Conservation (phyloP, 2,329 filamentous ascomycete species). For the Botrytis medusae region DNA sequence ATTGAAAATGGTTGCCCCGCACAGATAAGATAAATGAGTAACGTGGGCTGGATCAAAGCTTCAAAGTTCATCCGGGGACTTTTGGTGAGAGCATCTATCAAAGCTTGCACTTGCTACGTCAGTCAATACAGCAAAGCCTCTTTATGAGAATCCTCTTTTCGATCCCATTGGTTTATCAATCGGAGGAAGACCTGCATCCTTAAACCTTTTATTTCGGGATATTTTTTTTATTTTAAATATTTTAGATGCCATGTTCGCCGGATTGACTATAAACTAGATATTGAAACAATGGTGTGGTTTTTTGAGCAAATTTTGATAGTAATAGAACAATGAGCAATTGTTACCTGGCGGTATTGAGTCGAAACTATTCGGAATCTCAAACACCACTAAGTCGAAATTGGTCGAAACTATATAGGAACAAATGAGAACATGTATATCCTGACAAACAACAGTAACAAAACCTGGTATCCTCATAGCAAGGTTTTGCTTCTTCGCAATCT, state of each 20-base stretch:
- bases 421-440: background rate
- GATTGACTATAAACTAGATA: background rate
- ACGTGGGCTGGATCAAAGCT: background rate
- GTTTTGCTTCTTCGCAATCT: background rate
- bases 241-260: background rate
- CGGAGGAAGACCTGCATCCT: background rate
- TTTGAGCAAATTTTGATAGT: background rate
- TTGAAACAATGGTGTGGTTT: background rate
- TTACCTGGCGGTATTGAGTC: background rate
- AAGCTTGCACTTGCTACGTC: background rate
- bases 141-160: background rate
- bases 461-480: background rate
- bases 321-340: background rate
- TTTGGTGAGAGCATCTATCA: background rate
- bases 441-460: background rate
- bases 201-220: background rate
- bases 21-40: slow-evolving; percentile 20
- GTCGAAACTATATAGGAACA: background rate
- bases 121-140: background rate
- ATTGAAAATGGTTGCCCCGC: background rate
- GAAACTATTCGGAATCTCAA: background rate
- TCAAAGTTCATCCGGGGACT: background rate
- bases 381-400: background rate
- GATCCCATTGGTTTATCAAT: background rate
- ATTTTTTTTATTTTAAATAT: too few species aligned